Conservation (phyloP, 2,329 filamentous ascomycete genomes). For the Aspergillus novofumigatus region DNA sequence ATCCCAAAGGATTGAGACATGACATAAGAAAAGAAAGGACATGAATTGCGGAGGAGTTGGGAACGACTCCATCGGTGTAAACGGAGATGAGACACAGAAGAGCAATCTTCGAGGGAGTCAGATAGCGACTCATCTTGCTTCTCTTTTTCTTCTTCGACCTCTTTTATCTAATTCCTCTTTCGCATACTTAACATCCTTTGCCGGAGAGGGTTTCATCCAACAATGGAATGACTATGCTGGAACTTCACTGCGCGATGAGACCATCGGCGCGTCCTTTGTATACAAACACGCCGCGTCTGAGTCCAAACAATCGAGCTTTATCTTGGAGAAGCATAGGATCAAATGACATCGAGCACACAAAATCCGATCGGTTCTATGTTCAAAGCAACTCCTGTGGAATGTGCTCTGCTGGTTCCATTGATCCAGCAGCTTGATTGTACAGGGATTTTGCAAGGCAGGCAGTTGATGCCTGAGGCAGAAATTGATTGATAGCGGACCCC, state of each 20-base stretch:
- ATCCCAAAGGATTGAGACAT: slow-evolving; percentile 53
- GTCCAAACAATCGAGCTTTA: neutral
- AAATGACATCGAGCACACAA: neutral
- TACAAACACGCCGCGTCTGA: neutral
- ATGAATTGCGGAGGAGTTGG: slow-evolving; percentile 65
- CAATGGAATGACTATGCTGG: neutral
- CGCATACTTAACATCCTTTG: neutral
- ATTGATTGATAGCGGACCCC: neutral
- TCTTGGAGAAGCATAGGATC: neutral
- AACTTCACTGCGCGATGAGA: neutral
- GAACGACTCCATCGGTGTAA: slow-evolving; percentile 69
- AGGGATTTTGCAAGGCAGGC: neutral
- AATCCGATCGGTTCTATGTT: neutral
- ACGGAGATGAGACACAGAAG: slow-evolving; percentile 76
- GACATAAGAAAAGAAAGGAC: slow-evolving; percentile 75
- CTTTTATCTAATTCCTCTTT: neutral
- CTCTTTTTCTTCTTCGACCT: neutral
- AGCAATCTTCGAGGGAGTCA: slow-evolving; percentile 85
- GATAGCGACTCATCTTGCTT: slow-evolving; percentile 66
- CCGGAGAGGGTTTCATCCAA: neutral
- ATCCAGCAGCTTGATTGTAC: neutral
- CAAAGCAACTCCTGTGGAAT: neutral
- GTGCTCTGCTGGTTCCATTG: neutral
- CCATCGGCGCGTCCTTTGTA: neutral
- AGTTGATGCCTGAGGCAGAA: neutral